Base-by-base conservation (phyloP, 768 basidiomycete species). In the Tylopilus rubrobrunneus region DNA sequence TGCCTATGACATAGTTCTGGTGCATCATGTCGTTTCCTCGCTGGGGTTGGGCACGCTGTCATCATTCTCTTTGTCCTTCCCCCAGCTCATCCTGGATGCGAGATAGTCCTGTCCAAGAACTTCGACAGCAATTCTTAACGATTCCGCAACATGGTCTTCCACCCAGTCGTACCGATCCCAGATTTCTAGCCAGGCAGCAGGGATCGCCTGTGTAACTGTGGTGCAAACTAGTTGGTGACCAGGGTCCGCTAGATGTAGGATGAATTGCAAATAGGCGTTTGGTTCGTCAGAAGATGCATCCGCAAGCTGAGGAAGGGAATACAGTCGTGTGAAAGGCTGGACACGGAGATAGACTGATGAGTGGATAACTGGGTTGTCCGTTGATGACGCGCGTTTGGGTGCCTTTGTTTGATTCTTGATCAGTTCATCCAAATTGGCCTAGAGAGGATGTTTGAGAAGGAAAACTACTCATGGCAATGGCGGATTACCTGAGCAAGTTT, bases 101-200 rank as follows among this genome's bases (percentile, higher is more conserved):
- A 95, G 76, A 64, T 95, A 95, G 64, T 96, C 92, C 71, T 98
- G 94, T 2, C 93, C 93, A 55, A 98, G 74, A 17, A 94, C 83
- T 73, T 98, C 95, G 28, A 96, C 83, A 8, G 87, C 90, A 14
- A 92, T 76, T 52, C 91, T 76, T 53, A 99, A 72, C 0, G 84
- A 81, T 63, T 98, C 96, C 5, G 94, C 95, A 56, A 98, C 81
- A 37, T 89, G 69, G 65, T 99, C 95, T 71, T 99, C 97, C 12
- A 98, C 94, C 97, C 97, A 96, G 42, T 90, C 87, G 67, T 92
- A 89, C 58, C 86, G 79, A 64, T 97, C 95, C 86, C 93, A 96
- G 42, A 93, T 74, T 5, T 84, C 83, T 51, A 98, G 68, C 97
- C 97, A 99, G 47, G 79, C 74, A n/a, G 74, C 76, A 0, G 96